Evolutionary conservation across 768 basidiomycete genomes (phyloP), one percentile per base, ranked within the genome.

Genomic region (Psilocybe sp.): DNA sequence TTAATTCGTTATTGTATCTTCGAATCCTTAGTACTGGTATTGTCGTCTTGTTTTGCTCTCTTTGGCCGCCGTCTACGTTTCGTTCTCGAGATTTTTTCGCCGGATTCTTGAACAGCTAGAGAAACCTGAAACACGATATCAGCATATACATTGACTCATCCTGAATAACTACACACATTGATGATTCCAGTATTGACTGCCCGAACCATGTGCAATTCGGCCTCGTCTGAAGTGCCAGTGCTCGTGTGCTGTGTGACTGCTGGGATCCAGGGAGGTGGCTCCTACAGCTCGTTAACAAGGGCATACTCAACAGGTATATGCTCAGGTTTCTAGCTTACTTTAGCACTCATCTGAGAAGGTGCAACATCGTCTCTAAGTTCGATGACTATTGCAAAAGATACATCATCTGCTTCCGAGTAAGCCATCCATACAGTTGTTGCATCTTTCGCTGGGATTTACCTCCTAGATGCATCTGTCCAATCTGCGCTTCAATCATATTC

Each of bases 111-210:
- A 15, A 92, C 82, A 7, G 83, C 82, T 1, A 92, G 70, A 15
- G 89, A 85, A 37, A 92, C 89, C 91, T 49, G 43, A 19, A 34
- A 43, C 32, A n/a, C 19, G 20, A 47, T 28, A 38, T 47, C 23
- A 23, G 48, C 40, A 47, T 11, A 41, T 18, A 36, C 34, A 44
- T 15, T 15, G 23, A 32, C 6, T 51, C 1, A 14, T 18, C 38
- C 15, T 20, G 20, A 38, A 15, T 23, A 5, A 33, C 13, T 7
- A 49, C 80, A 59, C 61, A 85, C 91, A 61, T 86, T 89, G 45
- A 93, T 79, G 39, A 93, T 80, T 3, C 90, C 90, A 1, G 90
- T 92, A 57, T 91, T 88, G 6, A 92, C 87, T 11, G 85, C 85
- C 18, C 90, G 77, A 46, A 93, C 68, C 71, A 91, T 76, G 57